Evolutionary conservation across 2,329 filamentous ascomycete species (phyloP).

Genomic region (Chaetomiaceae sp.): DNA sequence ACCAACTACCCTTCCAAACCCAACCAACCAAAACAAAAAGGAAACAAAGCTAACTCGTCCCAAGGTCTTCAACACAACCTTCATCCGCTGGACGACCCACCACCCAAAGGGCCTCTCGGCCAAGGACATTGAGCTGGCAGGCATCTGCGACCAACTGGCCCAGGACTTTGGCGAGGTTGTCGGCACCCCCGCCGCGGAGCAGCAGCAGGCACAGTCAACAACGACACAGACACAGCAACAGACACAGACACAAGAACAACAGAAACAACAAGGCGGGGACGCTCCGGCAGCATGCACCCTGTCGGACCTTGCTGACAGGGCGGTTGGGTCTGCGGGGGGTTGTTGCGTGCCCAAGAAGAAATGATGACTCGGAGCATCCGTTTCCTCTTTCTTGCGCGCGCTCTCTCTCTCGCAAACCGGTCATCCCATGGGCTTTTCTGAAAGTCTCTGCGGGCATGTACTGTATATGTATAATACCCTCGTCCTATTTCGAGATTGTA

Average conservation of each 20-base stretch:
- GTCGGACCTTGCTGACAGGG: constrained; percentile 8
- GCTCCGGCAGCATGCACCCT: constrained; percentile 2
- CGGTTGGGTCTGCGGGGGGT: constrained; percentile 11
- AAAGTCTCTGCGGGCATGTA: too few relatives aligned
- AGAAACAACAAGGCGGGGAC: background rate
- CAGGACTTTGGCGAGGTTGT: constrained; percentile 49
- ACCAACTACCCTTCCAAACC: background rate
- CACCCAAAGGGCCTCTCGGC: constrained; percentile 58
- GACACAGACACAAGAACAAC: background rate
- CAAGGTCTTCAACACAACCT: constrained; percentile 65
- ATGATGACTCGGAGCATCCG: too few relatives aligned
- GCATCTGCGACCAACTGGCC: constrained; percentile 57
- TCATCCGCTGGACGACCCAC: constrained; percentile 71
- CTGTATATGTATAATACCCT: too few relatives aligned
- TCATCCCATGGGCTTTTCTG: too few relatives aligned
- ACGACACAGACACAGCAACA: background rate
- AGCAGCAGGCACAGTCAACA: background rate
- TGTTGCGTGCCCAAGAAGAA: constrained; percentile 15
- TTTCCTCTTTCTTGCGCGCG: too few relatives aligned
- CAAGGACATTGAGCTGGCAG: constrained; percentile 59
- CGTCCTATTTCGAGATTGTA: too few relatives aligned
- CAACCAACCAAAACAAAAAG: constrained; percentile 46
- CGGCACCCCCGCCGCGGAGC: background rate
- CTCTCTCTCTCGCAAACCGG: too few relatives aligned
- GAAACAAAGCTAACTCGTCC: too few relatives aligned